phyloP scores from a whole-genome alignment of 2,329 filamentous ascomycete genomes.

The Pseudogymnoascus sp. region DNA sequence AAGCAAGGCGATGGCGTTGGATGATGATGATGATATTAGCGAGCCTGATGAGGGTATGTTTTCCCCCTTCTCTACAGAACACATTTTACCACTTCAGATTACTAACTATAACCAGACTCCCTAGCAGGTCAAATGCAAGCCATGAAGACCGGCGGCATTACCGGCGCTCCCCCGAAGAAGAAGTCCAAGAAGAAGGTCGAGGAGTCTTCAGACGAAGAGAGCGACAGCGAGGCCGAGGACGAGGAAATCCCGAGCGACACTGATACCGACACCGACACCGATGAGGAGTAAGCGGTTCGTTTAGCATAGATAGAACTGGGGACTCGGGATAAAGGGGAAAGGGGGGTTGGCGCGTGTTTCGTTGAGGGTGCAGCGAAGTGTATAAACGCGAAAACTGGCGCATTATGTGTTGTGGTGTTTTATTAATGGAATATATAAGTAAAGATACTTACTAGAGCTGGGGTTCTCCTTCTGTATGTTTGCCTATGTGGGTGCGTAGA shows the following conservation, averaged over 20 bases:
- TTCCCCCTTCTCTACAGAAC: background rate
- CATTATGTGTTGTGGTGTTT: background rate
- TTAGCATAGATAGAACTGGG: constrained; percentile 1
- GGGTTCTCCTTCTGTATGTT: background rate
- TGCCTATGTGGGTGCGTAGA: background rate
- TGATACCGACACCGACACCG: constrained; percentile 59
- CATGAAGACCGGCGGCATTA: constrained; percentile 60
- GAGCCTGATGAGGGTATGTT: constrained; percentile 92
- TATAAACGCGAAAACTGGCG: constrained; percentile 6
- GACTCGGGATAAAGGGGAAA: background rate
- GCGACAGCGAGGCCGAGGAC: constrained; percentile 68
- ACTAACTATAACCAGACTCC: constrained; percentile 52
- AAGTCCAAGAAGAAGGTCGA: constrained; percentile 52
- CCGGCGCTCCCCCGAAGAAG: constrained; percentile 39
- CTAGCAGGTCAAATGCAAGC: constrained; percentile 86
- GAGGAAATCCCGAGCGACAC: constrained; percentile 57
- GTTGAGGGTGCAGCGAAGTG: background rate
- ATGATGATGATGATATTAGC: constrained; percentile 88
- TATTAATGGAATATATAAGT: constrained; percentile 6
- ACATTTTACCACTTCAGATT: background rate
- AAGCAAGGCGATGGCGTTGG: constrained; percentile 71
- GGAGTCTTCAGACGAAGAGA: constrained; percentile 71
- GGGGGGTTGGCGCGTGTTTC: background rate
- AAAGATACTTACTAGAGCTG: background rate
- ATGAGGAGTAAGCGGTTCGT: constrained; percentile 28